Conservation (phyloP, 441 rosid genomes). For the Euphorbia neoarborescens region DNA sequence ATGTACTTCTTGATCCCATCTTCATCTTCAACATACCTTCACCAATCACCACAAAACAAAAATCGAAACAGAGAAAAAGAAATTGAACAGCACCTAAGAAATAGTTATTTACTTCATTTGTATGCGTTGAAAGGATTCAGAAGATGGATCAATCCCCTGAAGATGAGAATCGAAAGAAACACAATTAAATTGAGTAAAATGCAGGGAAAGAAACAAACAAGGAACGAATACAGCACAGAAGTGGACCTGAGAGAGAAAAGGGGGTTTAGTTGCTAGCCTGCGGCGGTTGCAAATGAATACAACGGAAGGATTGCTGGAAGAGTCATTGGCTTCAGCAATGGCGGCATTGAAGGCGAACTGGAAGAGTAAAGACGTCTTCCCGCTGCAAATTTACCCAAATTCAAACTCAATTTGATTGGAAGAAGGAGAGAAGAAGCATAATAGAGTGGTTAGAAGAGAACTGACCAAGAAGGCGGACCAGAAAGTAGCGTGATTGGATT, state of each 20-base stretch:
- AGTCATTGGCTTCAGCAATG: background rate
- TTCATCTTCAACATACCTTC: slow-evolving; percentile 69
- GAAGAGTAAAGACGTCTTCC: slow-evolving; percentile 79
- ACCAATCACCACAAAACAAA: slow-evolving; percentile 12
- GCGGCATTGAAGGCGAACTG: slow-evolving; percentile 60
- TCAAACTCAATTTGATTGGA: background rate
- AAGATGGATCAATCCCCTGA: slow-evolving; percentile 60
- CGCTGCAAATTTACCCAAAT: slow-evolving; percentile 35
- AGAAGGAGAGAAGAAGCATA: background rate
- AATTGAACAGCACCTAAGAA: background rate
- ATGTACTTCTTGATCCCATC: slow-evolving; percentile 72
- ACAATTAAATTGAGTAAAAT: background rate
- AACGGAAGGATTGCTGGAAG: slow-evolving; percentile 28
- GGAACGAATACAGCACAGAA: background rate
- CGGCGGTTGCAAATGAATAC: slow-evolving; percentile 66
- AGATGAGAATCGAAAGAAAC: background rate
- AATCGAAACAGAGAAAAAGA: background rate
- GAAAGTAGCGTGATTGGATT: slow-evolving; percentile 49
- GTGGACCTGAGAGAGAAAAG: slow-evolving; percentile 59
- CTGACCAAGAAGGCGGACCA: slow-evolving; percentile 66
- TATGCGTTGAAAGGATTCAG: slow-evolving; percentile 48
- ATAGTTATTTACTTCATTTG: slow-evolving; percentile 57
- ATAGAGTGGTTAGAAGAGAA: background rate
- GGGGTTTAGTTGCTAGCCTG: slow-evolving; percentile 57
- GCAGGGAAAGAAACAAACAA: background rate